These are phyloP conservation scores for Lolium rigidum DNA, from an alignment of 176 grass and related monocot genomes.

Conservation along the genomic window DNA sequence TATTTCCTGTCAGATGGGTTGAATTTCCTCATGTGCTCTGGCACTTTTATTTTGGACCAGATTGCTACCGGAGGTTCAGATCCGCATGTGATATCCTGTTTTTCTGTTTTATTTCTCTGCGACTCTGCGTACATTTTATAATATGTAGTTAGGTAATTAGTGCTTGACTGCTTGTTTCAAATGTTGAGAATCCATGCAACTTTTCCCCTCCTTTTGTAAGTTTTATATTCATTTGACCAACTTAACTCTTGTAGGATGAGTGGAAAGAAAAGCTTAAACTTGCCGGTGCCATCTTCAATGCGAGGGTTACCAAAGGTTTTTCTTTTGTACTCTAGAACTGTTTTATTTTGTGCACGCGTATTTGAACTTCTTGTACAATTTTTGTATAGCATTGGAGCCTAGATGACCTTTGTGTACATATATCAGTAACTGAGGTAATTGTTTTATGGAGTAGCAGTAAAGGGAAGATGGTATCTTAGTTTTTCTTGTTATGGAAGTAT, in stretches of 20 bases:
- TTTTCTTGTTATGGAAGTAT: not conserved
- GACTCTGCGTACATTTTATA: not conserved
- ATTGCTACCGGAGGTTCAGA: not conserved
- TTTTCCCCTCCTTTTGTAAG: not conserved
- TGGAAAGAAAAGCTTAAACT: constrained; percentile 77
- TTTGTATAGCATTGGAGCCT: constrained; percentile 8
- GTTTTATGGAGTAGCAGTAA: not conserved
- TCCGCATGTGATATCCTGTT: not conserved
- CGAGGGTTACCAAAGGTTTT: constrained; percentile 85
- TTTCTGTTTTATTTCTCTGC: constrained; percentile 16
- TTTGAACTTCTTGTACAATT: constrained; percentile 16
- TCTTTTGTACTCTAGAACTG: constrained; percentile 5
- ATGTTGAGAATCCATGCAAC: not conserved
- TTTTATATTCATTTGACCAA: constrained; percentile 25
- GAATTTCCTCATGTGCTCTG: constrained; percentile 1
- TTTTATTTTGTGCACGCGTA: constrained; percentile 23
- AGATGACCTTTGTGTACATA: not conserved
- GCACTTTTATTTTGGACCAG: constrained; percentile 21
- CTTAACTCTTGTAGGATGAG: constrained; percentile 61
- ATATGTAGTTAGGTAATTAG: not conserved
- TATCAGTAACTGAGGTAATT: constrained; percentile 27
- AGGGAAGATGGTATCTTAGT: constrained; percentile 1
- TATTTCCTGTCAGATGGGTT: constrained; percentile 11
- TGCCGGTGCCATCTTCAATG: constrained; percentile 68
- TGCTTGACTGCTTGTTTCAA: constrained; percentile 12